Percentiles rank a stretch among this genome's conserved stretches.
These are phyloP conservation scores for Ilyonectria mors-panacis DNA, from an alignment of 2,329 filamentous ascomycete species.

Conservation along the genomic window DNA sequence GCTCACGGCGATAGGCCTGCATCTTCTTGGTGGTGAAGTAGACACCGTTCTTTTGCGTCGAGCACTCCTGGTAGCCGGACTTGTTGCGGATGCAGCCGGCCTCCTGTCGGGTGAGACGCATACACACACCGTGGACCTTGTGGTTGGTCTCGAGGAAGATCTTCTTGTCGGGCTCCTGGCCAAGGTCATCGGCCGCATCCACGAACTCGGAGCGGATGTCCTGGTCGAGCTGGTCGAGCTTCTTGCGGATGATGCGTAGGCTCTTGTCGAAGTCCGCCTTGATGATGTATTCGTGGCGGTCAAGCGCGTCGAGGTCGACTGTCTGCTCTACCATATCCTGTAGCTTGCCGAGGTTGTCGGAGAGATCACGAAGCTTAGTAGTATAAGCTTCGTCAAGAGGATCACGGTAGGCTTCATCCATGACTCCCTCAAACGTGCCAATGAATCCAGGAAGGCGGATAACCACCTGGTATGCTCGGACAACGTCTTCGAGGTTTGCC, in stretches of 20 bases:
- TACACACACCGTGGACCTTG: constrained; percentile 95
- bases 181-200: constrained; percentile 83
- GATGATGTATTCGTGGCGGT: constrained; percentile 98
- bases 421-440: constrained; percentile 89
- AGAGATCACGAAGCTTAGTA: constrained; percentile 81
- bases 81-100: constrained; percentile 95
- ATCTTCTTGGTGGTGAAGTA: constrained; percentile 94
- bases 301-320: constrained; percentile 93
- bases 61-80: constrained; percentile 91
- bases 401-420: constrained; percentile 94
- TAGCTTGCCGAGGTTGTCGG: constrained; percentile 85
- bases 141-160: constrained; percentile 94
- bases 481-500: constrained; percentile 95
- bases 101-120: constrained; percentile 92
- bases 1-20: constrained; percentile 86
- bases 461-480: constrained; percentile 93
- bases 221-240: constrained; percentile 85
- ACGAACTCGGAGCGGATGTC: constrained; percentile 89
- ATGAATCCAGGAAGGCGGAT: constrained; percentile 94
- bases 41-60: constrained; percentile 98
- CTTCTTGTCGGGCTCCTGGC: constrained; percentile 97
- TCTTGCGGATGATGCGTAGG: constrained; percentile 88
- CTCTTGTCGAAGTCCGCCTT: constrained; percentile 97
- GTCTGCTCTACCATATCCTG: constrained; percentile 99
- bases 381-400: constrained; percentile 92